Evolutionary conservation across 2,329 filamentous ascomycete species (phyloP).

Genomic region (Podosphaera fusca): DNA sequence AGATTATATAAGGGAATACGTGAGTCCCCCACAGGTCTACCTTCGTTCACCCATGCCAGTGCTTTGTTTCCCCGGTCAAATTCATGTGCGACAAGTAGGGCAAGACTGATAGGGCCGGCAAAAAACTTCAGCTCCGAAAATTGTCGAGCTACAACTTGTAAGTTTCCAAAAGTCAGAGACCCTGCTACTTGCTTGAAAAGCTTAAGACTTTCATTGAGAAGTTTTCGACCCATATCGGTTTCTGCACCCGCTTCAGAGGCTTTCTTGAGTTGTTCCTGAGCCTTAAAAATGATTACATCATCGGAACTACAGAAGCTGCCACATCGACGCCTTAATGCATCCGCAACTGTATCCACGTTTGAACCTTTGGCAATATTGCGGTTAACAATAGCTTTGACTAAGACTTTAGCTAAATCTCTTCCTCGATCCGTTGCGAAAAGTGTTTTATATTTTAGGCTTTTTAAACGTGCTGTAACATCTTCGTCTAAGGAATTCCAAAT

Average conservation of each 20-base stretch:
- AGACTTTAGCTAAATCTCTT: slow-evolving; percentile 72
- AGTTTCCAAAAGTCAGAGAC: slow-evolving; percentile 57
- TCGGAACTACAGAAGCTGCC: slow-evolving; percentile 95
- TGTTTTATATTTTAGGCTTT: slow-evolving; percentile 62
- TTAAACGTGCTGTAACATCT: slow-evolving; percentile 41
- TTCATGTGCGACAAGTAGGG: slow-evolving; percentile 59
- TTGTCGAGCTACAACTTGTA: slow-evolving; percentile 54
- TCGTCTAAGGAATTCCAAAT: slow-evolving; percentile 61
- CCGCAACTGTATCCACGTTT: slow-evolving; percentile 91
- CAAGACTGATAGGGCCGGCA: slow-evolving; percentile 76
- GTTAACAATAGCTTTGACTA: slow-evolving; percentile 96
- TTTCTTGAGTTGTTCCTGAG: slow-evolving; percentile 79
- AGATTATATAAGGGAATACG: slow-evolving; percentile 43
- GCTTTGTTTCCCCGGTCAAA: slow-evolving; percentile 74
- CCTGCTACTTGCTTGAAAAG: slow-evolving; percentile 77
- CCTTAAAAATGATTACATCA: slow-evolving; percentile 95
- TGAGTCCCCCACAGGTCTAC: slow-evolving; percentile 45
- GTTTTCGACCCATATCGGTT: slow-evolving; percentile 49
- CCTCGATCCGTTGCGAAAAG: slow-evolving; percentile 63
- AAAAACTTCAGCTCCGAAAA: slow-evolving; percentile 74
- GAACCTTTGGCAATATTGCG: slow-evolving; percentile 91
- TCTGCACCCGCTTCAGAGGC: slow-evolving; percentile 59
- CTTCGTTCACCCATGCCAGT: slow-evolving; percentile 69
- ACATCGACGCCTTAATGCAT: slow-evolving; percentile 75
- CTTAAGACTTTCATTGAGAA: slow-evolving; percentile 71